Percentiles rank a stretch among this genome's conserved stretches.
Conservation (phyloP, 2,329 filamentous ascomycete genomes). For the Penicillium brevicompactum region DNA sequence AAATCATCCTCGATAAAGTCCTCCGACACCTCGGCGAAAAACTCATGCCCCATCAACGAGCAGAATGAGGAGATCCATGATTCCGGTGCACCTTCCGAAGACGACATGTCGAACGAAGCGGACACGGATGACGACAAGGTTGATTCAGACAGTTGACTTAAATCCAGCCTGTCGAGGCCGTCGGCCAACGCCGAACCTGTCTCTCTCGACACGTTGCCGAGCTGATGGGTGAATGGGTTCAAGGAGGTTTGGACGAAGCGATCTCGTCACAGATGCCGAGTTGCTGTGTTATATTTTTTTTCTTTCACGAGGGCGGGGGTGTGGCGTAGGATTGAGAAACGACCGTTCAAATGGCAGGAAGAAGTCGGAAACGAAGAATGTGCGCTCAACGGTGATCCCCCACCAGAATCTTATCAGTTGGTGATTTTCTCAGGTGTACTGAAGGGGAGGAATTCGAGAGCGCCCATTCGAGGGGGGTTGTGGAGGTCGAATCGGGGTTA, state of each 20-base stretch:
- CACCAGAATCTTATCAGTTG: constrained; percentile 27
- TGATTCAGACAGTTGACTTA: constrained; percentile 49
- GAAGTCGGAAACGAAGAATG: constrained; percentile 25
- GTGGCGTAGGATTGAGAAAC: background rate
- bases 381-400: constrained; percentile 34
- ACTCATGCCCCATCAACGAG: constrained; percentile 92
- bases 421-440: background rate
- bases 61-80: constrained; percentile 99
- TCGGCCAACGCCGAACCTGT: constrained; percentile 49
- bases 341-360: background rate
- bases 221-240: constrained; percentile 20
- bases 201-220: constrained; percentile 51
- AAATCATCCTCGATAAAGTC: constrained; percentile 99
- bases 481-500: background rate
- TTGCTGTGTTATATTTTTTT: background rate
- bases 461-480: background rate
- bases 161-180: constrained; percentile 51
- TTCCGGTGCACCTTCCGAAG: constrained; percentile 62
- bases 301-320: background rate
- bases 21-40: constrained; percentile 97
- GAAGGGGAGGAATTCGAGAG: background rate
- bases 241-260: constrained; percentile 20
- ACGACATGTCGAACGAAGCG: constrained; percentile 47
- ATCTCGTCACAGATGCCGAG: constrained; percentile 18
- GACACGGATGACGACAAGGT: constrained; percentile 42